phyloP scores from a whole-genome alignment of 1,284 basidiomycete genomes.

The Leccinum insolens region DNA sequence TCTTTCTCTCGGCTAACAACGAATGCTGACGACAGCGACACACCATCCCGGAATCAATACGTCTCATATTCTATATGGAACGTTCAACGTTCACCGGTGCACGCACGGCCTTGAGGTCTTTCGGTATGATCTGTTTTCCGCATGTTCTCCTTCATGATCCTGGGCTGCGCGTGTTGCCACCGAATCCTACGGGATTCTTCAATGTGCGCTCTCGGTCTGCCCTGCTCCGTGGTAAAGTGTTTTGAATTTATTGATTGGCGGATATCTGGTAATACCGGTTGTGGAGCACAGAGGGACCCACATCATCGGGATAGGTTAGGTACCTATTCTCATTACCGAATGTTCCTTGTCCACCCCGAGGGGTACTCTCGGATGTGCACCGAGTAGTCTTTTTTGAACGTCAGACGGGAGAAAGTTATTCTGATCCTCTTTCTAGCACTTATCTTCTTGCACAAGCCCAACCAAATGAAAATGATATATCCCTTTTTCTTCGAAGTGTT shows the following conservation, averaged over 20 bases:
- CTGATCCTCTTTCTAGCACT: neutral
- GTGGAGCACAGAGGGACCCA: too few relatives aligned
- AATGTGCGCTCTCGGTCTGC: neutral
- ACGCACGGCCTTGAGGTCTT: too few relatives aligned
- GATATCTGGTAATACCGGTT: neutral
- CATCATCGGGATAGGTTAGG: neutral
- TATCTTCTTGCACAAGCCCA: neutral
- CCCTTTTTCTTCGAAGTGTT: neutral
- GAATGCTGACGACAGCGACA: conserved; percentile 50
- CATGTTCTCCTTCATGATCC: neutral
- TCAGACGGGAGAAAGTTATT: neutral
- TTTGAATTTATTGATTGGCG: neutral
- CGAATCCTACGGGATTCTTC: neutral
- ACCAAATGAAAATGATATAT: neutral
- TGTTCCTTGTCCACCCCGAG: neutral
- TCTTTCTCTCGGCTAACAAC: neutral
- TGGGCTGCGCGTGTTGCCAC: neutral
- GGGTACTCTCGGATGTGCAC: neutral
- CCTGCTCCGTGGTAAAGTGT: neutral
- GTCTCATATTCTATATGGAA: neutral
- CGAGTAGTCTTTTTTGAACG: neutral
- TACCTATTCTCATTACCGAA: neutral
- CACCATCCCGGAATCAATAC: conserved; percentile 42
- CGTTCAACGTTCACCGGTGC: too few relatives aligned
- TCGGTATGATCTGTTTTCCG: too few relatives aligned